A percentile compares a stretch with the other conserved stretches of the same genome.
Conservation (phyloP, 768 basidiomycete genomes). For the Lactarius psammicola region DNA sequence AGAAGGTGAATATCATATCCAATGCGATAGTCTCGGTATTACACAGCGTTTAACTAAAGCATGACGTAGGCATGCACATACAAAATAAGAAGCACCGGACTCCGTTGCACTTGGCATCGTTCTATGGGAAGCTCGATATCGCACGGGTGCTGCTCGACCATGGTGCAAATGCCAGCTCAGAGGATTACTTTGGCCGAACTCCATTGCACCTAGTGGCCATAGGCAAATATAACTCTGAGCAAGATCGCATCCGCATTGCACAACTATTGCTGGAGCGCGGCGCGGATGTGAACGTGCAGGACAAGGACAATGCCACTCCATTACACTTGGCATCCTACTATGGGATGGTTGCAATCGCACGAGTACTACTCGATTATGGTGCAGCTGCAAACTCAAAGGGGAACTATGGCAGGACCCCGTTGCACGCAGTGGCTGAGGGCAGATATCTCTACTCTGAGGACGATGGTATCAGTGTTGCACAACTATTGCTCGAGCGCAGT, state of each 20-base stretch:
- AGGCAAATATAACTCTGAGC: background rate
- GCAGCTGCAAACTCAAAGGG: no score
- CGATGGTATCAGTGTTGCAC: background rate
- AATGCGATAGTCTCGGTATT: no score
- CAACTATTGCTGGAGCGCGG: background rate
- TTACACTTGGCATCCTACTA: background rate
- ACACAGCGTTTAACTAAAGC: no score
- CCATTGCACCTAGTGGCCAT: background rate
- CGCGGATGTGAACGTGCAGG: background rate
- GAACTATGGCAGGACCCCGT: no score
- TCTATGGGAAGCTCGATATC: no score
- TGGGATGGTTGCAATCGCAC: background rate
- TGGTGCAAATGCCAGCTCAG: background rate
- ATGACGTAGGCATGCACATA: no score
- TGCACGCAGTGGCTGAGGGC: background rate
- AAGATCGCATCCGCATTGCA: background rate
- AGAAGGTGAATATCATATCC: no score
- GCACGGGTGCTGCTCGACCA: background rate
- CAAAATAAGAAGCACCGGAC: no score
- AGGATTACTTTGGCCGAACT: background rate
- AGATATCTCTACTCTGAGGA: background rate
- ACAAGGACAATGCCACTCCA: background rate
- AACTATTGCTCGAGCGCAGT: background rate
- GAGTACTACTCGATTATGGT: background rate
- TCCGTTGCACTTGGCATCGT: no score